Percentiles rank a stretch among this genome's conserved stretches.
Conservation (phyloP, 371 early-diverging fungal genomes). For the Chytridium lagenaria region DNA sequence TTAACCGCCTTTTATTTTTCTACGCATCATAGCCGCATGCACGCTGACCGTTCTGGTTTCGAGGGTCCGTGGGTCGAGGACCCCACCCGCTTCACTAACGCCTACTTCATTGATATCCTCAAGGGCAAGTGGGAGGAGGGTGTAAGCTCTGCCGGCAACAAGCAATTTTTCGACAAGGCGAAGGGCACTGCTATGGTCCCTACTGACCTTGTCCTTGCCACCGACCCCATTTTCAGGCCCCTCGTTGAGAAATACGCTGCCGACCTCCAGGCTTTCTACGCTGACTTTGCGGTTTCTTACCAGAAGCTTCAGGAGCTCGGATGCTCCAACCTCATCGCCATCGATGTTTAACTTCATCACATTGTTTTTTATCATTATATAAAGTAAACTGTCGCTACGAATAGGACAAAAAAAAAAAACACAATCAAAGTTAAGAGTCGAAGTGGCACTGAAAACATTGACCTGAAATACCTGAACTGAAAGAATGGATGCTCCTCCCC, state of each 20-base stretch:
- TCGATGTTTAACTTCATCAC: constrained; percentile 19
- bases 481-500: too few species aligned
- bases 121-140: constrained; percentile 25
- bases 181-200: constrained; percentile 7
- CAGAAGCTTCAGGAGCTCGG: constrained; percentile 20
- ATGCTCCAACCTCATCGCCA: not conserved
- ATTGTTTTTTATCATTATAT: too few species aligned
- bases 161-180: constrained; percentile 17
- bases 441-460: too few species aligned
- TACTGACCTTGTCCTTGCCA: not conserved
- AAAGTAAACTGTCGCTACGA: too few species aligned
- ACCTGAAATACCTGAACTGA: too few species aligned
- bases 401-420: too few species aligned
- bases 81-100: constrained; percentile 29
- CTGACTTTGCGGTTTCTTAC: constrained; percentile 14
- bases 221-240: constrained; percentile 7
- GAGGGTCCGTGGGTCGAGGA: constrained; percentile 55
- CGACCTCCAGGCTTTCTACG: constrained; percentile 5
- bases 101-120: constrained; percentile 32
- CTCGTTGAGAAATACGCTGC: constrained; percentile 12
- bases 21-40: not conserved
- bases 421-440: too few species aligned
- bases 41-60: constrained; percentile 80
- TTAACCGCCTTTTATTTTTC: not conserved
- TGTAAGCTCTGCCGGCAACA: constrained; percentile 4